These are phyloP conservation scores for Massariosphaeria phaeospora DNA, from an alignment of 495 filamentous ascomycete genomes.

Conservation along the genomic window DNA sequence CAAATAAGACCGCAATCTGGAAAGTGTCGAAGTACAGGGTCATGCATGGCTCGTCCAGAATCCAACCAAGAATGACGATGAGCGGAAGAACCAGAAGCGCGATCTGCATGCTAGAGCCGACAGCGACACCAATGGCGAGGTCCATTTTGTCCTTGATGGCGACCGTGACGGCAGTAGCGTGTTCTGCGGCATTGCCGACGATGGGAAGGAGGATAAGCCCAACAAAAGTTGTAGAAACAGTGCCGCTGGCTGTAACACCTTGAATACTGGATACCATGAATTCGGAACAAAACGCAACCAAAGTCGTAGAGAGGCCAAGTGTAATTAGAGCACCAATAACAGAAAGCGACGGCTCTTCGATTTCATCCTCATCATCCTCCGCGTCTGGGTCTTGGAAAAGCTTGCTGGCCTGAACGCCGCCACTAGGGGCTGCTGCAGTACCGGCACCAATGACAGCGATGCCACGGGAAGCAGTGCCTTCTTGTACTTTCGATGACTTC, in stretches of 20 bases:
- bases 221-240: slow-evolving; percentile 86
- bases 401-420: slow-evolving; percentile 46
- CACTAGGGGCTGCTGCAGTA: slow-evolving; percentile 42
- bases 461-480: slow-evolving; percentile 56
- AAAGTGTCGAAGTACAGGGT: slow-evolving; percentile 87
- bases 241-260: slow-evolving; percentile 50
- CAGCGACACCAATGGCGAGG: slow-evolving; percentile 89
- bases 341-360: slow-evolving; percentile 66
- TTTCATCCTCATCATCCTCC: slow-evolving; percentile 54
- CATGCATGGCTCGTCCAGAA: slow-evolving; percentile 69
- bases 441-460: slow-evolving; percentile 58
- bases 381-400: slow-evolving; percentile 37
- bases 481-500: slow-evolving; percentile 46
- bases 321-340: slow-evolving; percentile 65
- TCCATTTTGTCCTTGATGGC: slow-evolving; percentile 97
- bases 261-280: slow-evolving; percentile 81
- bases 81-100: slow-evolving; percentile 86
- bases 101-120: slow-evolving; percentile 92
- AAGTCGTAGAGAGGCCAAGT: slow-evolving; percentile 63
- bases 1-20: slow-evolving; percentile 88
- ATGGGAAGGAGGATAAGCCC: slow-evolving; percentile 94
- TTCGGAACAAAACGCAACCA: slow-evolving; percentile 85
- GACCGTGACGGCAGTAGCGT: slow-evolving; percentile 90
- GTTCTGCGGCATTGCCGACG: slow-evolving; percentile 95
- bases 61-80: slow-evolving; percentile 88